Percentiles rank a stretch among this genome's conserved stretches.
These are phyloP conservation scores for Exophiala mesophila DNA, from an alignment of 2,329 filamentous ascomycete species.

Conservation along the genomic window DNA sequence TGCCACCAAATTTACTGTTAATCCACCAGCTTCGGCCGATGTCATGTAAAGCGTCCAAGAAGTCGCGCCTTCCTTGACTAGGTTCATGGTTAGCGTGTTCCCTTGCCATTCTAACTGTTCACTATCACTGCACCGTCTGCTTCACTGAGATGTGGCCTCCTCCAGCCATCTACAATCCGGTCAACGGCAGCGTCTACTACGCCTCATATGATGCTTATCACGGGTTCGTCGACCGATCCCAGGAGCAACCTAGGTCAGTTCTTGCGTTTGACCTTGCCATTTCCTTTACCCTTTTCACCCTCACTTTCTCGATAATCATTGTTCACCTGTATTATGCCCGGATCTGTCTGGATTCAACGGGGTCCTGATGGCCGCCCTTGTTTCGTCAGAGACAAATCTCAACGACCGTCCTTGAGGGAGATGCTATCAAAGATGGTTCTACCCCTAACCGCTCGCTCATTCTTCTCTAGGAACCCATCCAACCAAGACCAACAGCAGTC, in stretches of 20 bases:
- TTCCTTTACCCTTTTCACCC: conserved; percentile 1
- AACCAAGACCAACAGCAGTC: conserved; percentile 9
- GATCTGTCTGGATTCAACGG: conserved; percentile 22
- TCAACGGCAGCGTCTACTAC: conserved; percentile 12
- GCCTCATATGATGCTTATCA: conserved; percentile 21
- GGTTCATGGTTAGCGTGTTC: no score
- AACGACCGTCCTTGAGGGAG: conserved; percentile 5
- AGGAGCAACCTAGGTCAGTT: conserved; percentile 18
- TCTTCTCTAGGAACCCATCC: conserved; percentile 18
- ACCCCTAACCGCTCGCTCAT: conserved; percentile 17
- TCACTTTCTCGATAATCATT: conserved; percentile 1
- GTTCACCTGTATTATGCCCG: conserved; percentile 3
- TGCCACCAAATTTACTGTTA: no score
- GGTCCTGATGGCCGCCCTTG: conserved; percentile 21
- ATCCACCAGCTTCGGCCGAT: no score
- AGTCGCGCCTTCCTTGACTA: no score
- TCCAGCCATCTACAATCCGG: conserved; percentile 2
- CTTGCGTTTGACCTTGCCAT: background rate
- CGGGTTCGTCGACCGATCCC: conserved; percentile 9
- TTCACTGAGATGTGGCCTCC: conserved; percentile 4
- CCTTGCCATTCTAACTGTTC: no score
- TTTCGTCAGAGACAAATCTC: conserved; percentile 21
- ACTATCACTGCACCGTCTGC: no score
- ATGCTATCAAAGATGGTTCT: conserved; percentile 10
- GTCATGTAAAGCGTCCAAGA: no score